Evolutionary conservation across 192 early-diverging fungal species (phyloP).

Genomic region (Phycomyces blakesleeanus): DNA sequence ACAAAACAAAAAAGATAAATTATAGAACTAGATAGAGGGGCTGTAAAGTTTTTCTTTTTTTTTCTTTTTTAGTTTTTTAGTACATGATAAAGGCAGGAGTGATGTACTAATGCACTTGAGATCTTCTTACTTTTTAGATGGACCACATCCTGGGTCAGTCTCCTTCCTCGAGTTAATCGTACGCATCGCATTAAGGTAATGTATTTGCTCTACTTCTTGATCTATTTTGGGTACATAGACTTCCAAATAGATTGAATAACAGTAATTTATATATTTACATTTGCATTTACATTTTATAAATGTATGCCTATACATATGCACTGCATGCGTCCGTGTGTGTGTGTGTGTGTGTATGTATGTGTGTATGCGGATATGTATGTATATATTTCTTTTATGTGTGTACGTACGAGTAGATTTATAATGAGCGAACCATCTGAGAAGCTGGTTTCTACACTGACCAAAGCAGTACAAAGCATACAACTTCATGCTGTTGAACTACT

Average conservation of each 20-base stretch:
- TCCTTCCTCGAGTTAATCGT: constrained; percentile 23
- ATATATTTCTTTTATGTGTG: too few species aligned
- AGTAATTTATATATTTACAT: too few species aligned
- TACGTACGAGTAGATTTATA: constrained; percentile 34
- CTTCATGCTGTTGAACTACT: constrained; percentile 57
- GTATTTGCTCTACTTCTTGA: neutral
- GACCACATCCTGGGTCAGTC: neutral
- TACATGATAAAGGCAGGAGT: too few species aligned
- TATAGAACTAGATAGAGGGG: neutral
- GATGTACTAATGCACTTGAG: too few species aligned
- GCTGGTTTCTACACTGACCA: constrained; percentile 18
- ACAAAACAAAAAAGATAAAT: constrained; percentile 1
- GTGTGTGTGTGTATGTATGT: too few species aligned
- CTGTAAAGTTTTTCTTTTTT: neutral
- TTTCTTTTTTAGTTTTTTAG: neutral
- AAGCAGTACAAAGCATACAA: constrained; percentile 42
- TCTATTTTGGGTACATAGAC: too few species aligned
- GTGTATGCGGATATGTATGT: neutral
- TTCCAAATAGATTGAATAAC: too few species aligned
- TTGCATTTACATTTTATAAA: too few species aligned
- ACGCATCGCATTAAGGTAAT: constrained; percentile 17
- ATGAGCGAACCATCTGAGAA: constrained; percentile 31
- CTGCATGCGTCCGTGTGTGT: too few species aligned
- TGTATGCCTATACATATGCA: too few species aligned
- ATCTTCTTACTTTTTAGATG: neutral